Base-by-base conservation (phyloP, 352 stramenopile genomes). In the Aphanomyces stellatus region DNA sequence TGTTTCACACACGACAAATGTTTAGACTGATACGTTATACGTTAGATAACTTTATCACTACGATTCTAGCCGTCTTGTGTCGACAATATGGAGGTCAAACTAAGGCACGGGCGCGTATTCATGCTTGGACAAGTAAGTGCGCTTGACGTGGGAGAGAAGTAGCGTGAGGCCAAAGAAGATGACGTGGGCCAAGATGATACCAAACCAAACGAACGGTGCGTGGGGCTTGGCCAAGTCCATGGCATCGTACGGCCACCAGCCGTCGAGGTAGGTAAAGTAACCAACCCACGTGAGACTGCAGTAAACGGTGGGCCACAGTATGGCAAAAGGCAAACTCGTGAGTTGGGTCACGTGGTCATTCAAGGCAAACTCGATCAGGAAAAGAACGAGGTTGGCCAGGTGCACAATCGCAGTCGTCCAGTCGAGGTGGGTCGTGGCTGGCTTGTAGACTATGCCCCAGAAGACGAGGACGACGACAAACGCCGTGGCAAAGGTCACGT, bases 331-430 rank as follows among this genome's bases (percentile, higher is more conserved):
- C 7, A 60, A 7, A 22, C 57, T 46, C 11, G 24, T 59, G 31
- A 19, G 5, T 24, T 67, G 43, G 40, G 57, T 33, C 19, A 67
- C 31, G n/a, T 57, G 35, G 10, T 42, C 30, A 33, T 67, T 67
- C 28, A 56, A 35, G 1, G 46, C 30, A 67, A 67, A 67, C 34
- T 67, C 60, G 24, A 67, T 4, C 24, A 49, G 40, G 11, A 67
- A 57, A 19, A 60, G 30, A 3, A 35, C 17, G 27, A 51, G 33
- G 22, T 67, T 67, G 28, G 2, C 49, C 5, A 27, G 40, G 34
- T 67, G 60, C n/a, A 57, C 28, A 19, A 67, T 37, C 22, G 40
- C 57, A 2, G 37, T 67, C 10, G 33, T 57, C 60, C 60, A 67
- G 19, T 5, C 40, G 11, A 30, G 28, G n/a, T n/a, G n/a, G 10